A percentile compares a stretch with the other conserved stretches of the same genome.
These are phyloP conservation scores for Taiwanofungus camphoratus DNA, from an alignment of 1,284 basidiomycete species.

Conservation along the genomic window DNA sequence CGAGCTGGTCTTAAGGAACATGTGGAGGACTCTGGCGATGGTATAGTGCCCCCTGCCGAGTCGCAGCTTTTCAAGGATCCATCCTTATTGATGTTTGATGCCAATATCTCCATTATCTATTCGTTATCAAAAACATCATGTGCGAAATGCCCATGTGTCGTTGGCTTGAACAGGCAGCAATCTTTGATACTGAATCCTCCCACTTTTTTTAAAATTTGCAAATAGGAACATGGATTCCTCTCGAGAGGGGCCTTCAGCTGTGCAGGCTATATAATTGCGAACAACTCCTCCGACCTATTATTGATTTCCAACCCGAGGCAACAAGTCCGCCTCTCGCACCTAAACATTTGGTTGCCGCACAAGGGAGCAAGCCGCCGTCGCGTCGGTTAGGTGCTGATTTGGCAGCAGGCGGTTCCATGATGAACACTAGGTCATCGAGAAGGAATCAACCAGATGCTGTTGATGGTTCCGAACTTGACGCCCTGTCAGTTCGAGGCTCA, in stretches of 20 bases:
- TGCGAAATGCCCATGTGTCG: no score
- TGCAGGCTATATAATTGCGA: conserved; percentile 95
- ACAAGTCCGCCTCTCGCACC: conserved; percentile 95
- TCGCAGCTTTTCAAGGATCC: no score
- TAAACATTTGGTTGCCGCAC: conserved; percentile 83
- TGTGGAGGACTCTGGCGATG: no score
- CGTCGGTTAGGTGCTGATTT: conserved; percentile 37
- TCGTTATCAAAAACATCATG: no score
- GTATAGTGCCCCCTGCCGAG: no score
- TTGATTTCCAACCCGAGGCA: conserved; percentile 88
- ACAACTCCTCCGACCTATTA: conserved; percentile 83
- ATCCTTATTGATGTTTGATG: no score
- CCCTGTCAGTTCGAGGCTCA: conserved; percentile 57
- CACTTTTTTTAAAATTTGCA: no score
- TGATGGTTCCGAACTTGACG: conserved; percentile 53
- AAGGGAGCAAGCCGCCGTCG: conserved; percentile 48
- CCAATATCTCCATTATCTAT: no score
- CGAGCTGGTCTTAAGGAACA: no score
- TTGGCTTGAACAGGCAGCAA: no score
- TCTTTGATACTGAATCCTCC: no score
- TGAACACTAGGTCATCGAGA: conserved; percentile 53
- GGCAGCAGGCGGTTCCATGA: conserved; percentile 34
- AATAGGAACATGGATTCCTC: conserved; percentile 96
- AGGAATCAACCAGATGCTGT: conserved; percentile 33
- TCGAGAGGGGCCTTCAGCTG: conserved; percentile 83